A percentile compares a stretch with the other conserved stretches of the same genome.
These are phyloP conservation scores for Monosporascus sp. DNA, from an alignment of 2,329 filamentous ascomycete species.

Conservation along the genomic window DNA sequence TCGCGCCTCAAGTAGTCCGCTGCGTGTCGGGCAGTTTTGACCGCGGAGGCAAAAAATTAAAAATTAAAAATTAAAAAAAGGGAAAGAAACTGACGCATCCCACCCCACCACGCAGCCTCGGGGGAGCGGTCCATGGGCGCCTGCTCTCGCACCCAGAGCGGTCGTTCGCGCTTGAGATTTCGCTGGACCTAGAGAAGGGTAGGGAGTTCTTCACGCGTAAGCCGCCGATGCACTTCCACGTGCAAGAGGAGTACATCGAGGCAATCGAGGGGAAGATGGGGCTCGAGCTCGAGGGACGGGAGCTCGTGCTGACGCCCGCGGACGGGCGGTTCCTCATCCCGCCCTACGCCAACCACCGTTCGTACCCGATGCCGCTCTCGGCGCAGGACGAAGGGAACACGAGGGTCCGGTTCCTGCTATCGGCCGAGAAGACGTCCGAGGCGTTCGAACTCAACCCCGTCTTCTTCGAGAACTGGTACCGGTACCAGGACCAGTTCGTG, in stretches of 20 bases:
- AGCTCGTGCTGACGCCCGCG: not conserved
- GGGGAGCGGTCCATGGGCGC: conserved; percentile 5
- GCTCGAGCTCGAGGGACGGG: conserved; percentile 10
- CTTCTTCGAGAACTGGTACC: conserved; percentile 19
- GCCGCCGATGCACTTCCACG: conserved; percentile 15
- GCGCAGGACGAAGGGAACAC: not conserved
- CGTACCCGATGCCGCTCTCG: not conserved
- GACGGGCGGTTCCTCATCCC: conserved; percentile 1
- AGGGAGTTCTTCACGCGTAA: conserved; percentile 5
- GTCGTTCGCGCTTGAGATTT: conserved; percentile 8
- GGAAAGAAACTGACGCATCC: too few relatives aligned
- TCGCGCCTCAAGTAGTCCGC: too few relatives aligned
- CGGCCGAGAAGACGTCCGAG: conserved; percentile 1
- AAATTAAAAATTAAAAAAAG: too few relatives aligned
- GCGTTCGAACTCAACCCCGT: conserved; percentile 2
- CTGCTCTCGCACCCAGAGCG: conserved; percentile 2
- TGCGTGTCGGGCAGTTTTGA: too few relatives aligned
- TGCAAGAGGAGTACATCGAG: conserved; percentile 14
- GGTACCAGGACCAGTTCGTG: conserved; percentile 12
- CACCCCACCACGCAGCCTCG: not conserved
- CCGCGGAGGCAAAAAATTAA: too few relatives aligned
- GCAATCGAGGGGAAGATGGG: not conserved
- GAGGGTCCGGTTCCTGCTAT: conserved; percentile 5
- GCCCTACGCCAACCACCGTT: conserved; percentile 3
- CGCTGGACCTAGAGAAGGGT: conserved; percentile 4